Evolutionary conservation across 306 rosid species (phyloP), one percentile per base, ranked within the genome.

Genomic region (Quercus agrifolia): DNA sequence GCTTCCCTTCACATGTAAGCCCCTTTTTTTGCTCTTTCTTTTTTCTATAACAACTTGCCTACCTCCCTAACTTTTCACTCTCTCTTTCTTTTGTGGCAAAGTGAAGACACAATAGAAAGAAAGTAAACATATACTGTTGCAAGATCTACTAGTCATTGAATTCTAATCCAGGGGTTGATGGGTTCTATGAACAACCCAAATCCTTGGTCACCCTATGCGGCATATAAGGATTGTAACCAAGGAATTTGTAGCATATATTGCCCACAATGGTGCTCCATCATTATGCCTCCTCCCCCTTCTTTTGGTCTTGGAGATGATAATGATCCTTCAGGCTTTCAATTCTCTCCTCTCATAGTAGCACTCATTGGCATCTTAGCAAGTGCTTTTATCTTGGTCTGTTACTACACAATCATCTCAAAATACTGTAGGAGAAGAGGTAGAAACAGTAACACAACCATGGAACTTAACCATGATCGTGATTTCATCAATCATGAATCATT

Each of bases 201-300:
- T 82, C 90, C 86, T 30, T 89, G 87, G 88, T 68, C 82, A 18
- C 86, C 90, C 44, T 85, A 82, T 51, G 72, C 81, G 5, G 21
- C 80, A 4, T 83, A 80, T 77, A 85, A 55, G 33, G 97, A 90
- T 30, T 93, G 98, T 46, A 89, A 97, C 19, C 84, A 77, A 71
- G 92, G 86, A 28, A 57, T 91, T 54, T 93, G 98, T 87, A 91
- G 93, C 88, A 31, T 90, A 61, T 93, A 87, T 59, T 91, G 98
- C 74, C 97, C 95, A 2, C 91, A 93, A 10, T 91, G 95, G 95
- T 93, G 98, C 59, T 89, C 85, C 82, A 82, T 86, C 69, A 23
- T 91, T 31, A 82, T 84, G 79, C 83, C 94, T 38, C 98, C 98
- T 31, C 98, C 98, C 0, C 92, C 93, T n/a, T 90, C 91, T 62